Conservation (phyloP, 805 yeast genomes). For the Jamesozyma rosinii region DNA sequence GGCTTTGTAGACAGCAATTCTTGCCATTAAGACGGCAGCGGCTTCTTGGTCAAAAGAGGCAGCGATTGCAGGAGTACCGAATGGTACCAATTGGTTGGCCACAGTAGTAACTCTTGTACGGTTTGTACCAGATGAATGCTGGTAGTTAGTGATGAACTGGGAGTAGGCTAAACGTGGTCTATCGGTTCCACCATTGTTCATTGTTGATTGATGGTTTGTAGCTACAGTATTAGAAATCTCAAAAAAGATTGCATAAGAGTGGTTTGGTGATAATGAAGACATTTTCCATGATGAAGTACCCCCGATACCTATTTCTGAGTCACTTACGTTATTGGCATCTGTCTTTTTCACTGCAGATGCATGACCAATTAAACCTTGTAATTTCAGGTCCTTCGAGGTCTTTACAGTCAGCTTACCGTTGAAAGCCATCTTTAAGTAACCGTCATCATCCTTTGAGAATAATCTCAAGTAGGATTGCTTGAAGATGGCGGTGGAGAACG, state of each 20-base stretch:
- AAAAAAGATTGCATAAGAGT: constrained; percentile 81
- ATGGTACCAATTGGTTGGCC: constrained; percentile 41
- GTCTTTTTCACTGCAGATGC: constrained; percentile 62
- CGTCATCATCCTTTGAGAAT: constrained; percentile 80
- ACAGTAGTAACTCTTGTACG: constrained; percentile 88
- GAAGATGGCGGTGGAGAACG: constrained; percentile 89
- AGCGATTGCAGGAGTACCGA: constrained; percentile 46
- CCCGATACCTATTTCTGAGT: constrained; percentile 89
- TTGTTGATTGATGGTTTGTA: constrained; percentile 4
- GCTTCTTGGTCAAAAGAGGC: constrained; percentile 95
- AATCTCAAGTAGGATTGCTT: constrained; percentile 84
- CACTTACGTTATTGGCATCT: constrained; percentile 70
- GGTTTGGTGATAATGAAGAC: constrained; percentile 77
- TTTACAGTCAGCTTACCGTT: constrained; percentile 82
- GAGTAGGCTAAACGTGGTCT: constrained; percentile 39
- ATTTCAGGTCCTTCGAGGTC: constrained; percentile 77
- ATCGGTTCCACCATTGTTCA: constrained; percentile 10
- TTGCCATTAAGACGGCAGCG: constrained; percentile 87
- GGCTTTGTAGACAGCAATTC: constrained; percentile 79
- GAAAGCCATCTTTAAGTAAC: constrained; percentile 80
- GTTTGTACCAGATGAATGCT: constrained; percentile 88
- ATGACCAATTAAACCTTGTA: constrained; percentile 90
- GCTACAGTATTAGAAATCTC: constrained; percentile 51
- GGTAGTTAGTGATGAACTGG: constrained; percentile 87
- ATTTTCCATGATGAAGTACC: constrained; percentile 83